Conservation (phyloP, 108 stramenopile species). For the Pseudonitzschia delicatissima region DNA sequence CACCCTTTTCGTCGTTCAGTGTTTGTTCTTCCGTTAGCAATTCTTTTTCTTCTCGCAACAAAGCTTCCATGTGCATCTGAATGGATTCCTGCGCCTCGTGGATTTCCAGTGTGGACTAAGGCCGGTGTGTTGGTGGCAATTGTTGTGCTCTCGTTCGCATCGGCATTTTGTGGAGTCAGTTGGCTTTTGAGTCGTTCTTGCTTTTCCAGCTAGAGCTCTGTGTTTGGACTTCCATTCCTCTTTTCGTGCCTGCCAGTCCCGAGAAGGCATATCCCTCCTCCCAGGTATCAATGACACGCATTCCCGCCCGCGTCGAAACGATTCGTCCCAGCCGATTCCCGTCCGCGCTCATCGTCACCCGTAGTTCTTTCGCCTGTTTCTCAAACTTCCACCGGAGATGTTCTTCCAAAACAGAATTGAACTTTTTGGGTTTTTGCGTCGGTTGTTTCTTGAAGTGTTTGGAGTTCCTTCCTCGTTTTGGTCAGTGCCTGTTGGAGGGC, state of each 20-base stretch:
- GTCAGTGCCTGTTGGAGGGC: conserved; percentile 54
- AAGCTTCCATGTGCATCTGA: conserved; percentile 58
- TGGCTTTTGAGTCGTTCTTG: background rate
- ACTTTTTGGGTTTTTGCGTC: conserved; percentile 17
- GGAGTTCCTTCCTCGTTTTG: conserved; percentile 41
- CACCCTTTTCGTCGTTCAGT: conserved; percentile 67
- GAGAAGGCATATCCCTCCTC: conserved; percentile 79
- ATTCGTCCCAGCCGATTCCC: conserved; percentile 78
- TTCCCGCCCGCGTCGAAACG: conserved; percentile 54
- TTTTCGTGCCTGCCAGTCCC: conserved; percentile 40
- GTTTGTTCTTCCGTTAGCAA: conserved; percentile 61
- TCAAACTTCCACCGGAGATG: conserved; percentile 50
- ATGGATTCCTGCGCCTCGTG: conserved; percentile 52
- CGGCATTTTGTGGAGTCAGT: background rate
- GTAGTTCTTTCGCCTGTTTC: conserved; percentile 51
- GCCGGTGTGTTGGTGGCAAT: background rate
- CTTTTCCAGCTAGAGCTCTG: conserved; percentile 38
- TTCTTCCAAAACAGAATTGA: conserved; percentile 49
- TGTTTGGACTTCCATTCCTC: conserved; percentile 40
- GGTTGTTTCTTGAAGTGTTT: conserved; percentile 19
- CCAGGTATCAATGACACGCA: conserved; percentile 66
- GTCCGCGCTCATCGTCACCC: conserved; percentile 67
- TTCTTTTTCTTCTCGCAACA: conserved; percentile 51
- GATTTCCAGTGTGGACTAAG: conserved; percentile 45
- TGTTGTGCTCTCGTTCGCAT: background rate